Conservation (phyloP, 2,329 filamentous ascomycete species). For the Zymoseptoria passerinii region DNA sequence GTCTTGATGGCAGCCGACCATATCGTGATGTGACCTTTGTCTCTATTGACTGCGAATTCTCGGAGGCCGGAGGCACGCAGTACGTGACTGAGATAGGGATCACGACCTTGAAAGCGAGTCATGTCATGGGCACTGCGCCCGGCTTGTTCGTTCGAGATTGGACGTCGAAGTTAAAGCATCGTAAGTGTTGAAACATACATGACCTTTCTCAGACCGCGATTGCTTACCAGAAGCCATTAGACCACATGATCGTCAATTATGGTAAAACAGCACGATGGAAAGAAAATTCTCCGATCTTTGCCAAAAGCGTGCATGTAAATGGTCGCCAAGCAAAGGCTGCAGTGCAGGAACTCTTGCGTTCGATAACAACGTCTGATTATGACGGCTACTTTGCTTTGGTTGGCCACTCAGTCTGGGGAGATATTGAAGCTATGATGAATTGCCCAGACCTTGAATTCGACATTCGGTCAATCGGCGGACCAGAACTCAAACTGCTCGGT, state of each 20-base stretch:
- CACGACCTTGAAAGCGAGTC: neutral
- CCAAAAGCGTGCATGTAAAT: constrained; percentile 5
- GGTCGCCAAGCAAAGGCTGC: constrained; percentile 1
- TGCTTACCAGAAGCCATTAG: neutral
- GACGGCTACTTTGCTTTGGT: constrained; percentile 41
- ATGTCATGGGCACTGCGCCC: constrained; percentile 42
- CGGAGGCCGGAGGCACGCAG: neutral
- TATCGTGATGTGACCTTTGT: neutral
- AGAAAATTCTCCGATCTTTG: constrained; percentile 7
- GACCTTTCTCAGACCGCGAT: neutral
- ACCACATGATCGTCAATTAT: constrained; percentile 10
- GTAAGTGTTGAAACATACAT: neutral
- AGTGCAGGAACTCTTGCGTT: neutral
- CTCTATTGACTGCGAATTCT: neutral
- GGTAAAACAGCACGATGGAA: neutral
- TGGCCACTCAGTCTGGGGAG: constrained; percentile 53
- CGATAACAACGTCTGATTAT: neutral
- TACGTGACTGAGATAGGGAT: neutral
- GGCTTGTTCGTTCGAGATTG: constrained; percentile 55
- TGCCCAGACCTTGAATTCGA: constrained; percentile 30
- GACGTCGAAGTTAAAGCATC: constrained; percentile 50
- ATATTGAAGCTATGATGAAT: constrained; percentile 58
- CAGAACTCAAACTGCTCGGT: constrained; percentile 34
- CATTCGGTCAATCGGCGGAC: neutral
- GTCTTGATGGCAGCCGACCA: neutral